phyloP scores from a whole-genome alignment of 1,139 yeast genomes.

The Candida sp. region DNA sequence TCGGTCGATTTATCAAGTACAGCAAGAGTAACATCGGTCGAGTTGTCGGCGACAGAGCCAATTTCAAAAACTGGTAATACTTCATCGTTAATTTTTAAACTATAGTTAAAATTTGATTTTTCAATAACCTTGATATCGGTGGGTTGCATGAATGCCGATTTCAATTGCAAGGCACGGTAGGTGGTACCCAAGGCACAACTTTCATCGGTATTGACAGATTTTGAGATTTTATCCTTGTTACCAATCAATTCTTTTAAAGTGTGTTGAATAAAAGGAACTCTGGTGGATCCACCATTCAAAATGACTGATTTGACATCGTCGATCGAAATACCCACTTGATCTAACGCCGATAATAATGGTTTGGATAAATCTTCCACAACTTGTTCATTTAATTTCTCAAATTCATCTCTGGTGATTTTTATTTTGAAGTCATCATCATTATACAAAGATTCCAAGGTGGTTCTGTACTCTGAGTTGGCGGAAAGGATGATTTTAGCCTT shows the following conservation, averaged over 20 bases:
- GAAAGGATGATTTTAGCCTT: conserved; percentile 82
- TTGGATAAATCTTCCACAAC: conserved; percentile 41
- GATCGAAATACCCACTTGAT: conserved; percentile 22
- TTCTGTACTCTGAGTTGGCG: conserved; percentile 75
- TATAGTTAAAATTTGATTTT: conserved; percentile 24
- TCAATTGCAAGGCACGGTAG: conserved; percentile 63
- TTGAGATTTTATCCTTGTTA: conserved; percentile 61
- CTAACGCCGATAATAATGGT: conserved; percentile 58
- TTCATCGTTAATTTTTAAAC: conserved; percentile 29
- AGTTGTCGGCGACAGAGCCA: conserved; percentile 33
- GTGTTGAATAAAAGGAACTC: conserved; percentile 84
- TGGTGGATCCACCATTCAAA: conserved; percentile 86
- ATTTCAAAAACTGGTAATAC: conserved; percentile 29
- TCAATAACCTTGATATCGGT: conserved; percentile 1
- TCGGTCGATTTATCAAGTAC: conserved; percentile 15
- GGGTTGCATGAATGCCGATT: conserved; percentile 43
- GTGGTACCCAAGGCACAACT: conserved; percentile 93
- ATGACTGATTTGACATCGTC: conserved; percentile 63
- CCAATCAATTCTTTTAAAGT: conserved; percentile 47
- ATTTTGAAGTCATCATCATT: conserved; percentile 73
- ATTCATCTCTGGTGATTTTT: conserved; percentile 67
- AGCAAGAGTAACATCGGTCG: conserved; percentile 30
- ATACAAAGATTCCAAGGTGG: conserved; percentile 67
- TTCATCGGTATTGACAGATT: conserved; percentile 94
- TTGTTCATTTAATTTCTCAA: conserved; percentile 57